Evolutionary conservation across 768 basidiomycete species (phyloP).

Genomic region (Ephemerocybe angulata): DNA sequence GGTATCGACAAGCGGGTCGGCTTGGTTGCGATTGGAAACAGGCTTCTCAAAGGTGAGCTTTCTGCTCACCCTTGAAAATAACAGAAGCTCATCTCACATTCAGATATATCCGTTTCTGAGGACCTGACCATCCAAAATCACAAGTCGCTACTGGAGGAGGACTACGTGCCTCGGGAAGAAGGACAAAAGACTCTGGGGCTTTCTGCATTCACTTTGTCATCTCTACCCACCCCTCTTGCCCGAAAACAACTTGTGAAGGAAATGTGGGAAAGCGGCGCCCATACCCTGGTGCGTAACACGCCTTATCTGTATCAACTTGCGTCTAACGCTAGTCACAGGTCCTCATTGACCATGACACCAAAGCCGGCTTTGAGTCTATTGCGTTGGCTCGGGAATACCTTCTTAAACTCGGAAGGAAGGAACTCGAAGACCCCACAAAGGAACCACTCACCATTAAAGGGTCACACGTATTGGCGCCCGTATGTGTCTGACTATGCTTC

Average conservation of each 20-base stretch:
- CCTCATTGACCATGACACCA: constrained; percentile 80
- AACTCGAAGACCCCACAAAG: constrained; percentile 45
- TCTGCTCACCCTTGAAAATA: not conserved
- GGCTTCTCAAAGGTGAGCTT: constrained; percentile 49
- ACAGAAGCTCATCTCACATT: not conserved
- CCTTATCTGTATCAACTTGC: too few relatives aligned
- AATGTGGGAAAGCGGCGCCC: constrained; percentile 91
- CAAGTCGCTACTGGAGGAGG: constrained; percentile 51
- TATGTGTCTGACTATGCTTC: constrained; percentile 36
- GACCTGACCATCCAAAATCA: constrained; percentile 48
- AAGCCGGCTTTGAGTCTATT: constrained; percentile 70
- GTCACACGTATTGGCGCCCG: constrained; percentile 85
- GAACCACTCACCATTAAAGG: constrained; percentile 40
- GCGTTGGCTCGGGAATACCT: constrained; percentile 76
- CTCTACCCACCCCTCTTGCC: constrained; percentile 56
- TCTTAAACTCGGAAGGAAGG: constrained; percentile 58
- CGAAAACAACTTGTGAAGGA: constrained; percentile 69
- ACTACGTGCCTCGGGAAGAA: constrained; percentile 36
- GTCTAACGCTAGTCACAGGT: too few relatives aligned
- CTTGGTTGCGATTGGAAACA: constrained; percentile 62
- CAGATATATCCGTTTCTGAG: constrained; percentile 47
- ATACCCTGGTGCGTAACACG: constrained; percentile 68
- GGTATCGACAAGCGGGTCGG: constrained; percentile 79
- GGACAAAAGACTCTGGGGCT: constrained; percentile 63
- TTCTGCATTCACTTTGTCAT: constrained; percentile 83